Percentiles rank a stretch among this genome's conserved stretches.
Evolutionary conservation across 1,139 yeast species (phyloP).

Genomic region (Kodamaea suecica): DNA sequence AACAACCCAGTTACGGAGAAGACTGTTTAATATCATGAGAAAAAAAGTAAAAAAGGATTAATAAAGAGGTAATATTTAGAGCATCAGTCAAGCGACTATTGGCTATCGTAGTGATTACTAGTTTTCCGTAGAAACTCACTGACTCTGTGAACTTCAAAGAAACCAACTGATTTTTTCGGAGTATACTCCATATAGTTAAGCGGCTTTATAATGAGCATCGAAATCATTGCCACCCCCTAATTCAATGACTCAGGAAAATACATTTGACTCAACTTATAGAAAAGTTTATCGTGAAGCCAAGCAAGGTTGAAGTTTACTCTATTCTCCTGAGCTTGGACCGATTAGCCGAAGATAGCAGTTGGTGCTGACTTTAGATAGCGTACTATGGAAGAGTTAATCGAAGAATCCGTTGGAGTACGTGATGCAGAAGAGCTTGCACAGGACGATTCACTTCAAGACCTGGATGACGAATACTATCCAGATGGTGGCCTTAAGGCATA

Average conservation of each 20-base stretch:
- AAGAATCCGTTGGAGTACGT: background rate
- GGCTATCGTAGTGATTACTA: too few relatives aligned
- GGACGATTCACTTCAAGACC: background rate
- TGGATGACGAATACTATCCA: conserved; percentile 37
- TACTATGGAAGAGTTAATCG: background rate
- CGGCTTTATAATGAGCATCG: too few relatives aligned
- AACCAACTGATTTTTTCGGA: too few relatives aligned
- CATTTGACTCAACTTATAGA: too few relatives aligned
- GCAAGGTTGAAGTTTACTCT: too few relatives aligned
- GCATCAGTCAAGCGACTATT: too few relatives aligned
- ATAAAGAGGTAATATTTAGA: background rate
- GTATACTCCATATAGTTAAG: too few relatives aligned
- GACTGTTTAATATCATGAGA: background rate
- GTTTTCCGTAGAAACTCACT: too few relatives aligned
- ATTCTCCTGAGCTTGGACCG: background rate
- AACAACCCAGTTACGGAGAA: background rate
- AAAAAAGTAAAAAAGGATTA: background rate
- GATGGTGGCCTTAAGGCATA: conserved; percentile 63
- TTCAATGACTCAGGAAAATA: too few relatives aligned
- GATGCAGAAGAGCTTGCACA: background rate
- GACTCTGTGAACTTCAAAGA: too few relatives aligned
- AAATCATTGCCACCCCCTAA: too few relatives aligned
- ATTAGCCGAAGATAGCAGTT: background rate
- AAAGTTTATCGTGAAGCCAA: too few relatives aligned
- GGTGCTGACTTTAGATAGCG: background rate